Base-by-base conservation (phyloP, 352 stramenopile genomes). In the Elongisporangium senticosum region DNA sequence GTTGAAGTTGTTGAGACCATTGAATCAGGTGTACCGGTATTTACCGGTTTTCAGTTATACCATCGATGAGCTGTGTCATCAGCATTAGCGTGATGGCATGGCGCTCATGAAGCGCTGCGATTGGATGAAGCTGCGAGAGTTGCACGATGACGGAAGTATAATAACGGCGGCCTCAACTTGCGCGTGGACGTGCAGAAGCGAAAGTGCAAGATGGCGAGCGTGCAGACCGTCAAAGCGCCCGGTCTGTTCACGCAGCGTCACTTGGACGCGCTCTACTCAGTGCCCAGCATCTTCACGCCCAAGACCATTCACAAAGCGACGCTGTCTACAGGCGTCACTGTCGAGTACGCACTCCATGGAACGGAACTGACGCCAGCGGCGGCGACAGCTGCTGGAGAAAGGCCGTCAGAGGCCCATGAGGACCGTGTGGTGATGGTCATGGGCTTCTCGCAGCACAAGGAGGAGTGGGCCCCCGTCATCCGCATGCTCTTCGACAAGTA, bases 391-490 rank as follows among this genome's bases (percentile, higher is more conserved):
- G 62, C 61, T 54, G 39, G 53, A 2, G 56, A 71, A 19, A 39
- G 59, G n/a, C 15, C 13, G 13, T 28, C 39, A 2, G 47, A 20
- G 47, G 40, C 65, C 23, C 67, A 64, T 2, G 64, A 68, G 47
- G 64, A 80, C 59, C 66, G 71, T 14, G 24, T 84, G 6, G 64
- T 81, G 40, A 63, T 80, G 57, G 55, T 83, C 62, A 77, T 69
- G 52, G 71, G 74, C 10, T 74, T 77, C 58, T 62, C 65, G 58
- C 68, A 72, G 56, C 69, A 66, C 7, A 80, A 84, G 53, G 74
- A 84, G 47, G 64, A 58, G 3, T 84, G 71, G 67, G 62, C 69
- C 2, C 62, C 69, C 2, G 43, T 77, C 19, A 62, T 84, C 14
- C 64, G 75, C 48, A 61, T 72, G 19, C 51, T 81, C 15, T 19